Base-by-base conservation (phyloP, 2,329 filamentous ascomycete species). In the Hypoxylon sp. region DNA sequence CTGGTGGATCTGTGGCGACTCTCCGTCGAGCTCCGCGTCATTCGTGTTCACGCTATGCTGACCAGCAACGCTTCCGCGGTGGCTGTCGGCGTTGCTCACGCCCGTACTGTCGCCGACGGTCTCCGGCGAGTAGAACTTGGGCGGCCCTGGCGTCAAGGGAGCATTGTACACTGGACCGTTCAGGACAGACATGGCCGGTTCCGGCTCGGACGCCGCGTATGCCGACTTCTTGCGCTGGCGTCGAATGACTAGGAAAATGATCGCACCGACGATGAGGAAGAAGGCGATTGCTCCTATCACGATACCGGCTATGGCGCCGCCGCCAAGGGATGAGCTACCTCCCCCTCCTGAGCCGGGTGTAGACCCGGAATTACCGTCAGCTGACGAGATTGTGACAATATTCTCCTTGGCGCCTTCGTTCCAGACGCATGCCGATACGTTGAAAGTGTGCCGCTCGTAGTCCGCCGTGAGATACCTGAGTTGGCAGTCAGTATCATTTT, bases 391-490 rank as follows among this genome's bases (percentile, higher is more conserved):
- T 4, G 74, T 70, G 20, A 78, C 67, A 37, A 78, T 71, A 24
- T 71, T 74, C 49, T 75, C 68, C 24, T 71, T 50, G 6, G 76
- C 72, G n/a, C 75, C 74, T 52, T 76, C 71, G 34, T 69, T 67
- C 75, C 75, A 79, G 6, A 66, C 60, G 62, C 76, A 79, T 6
- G 75, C 72, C 1, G 76, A 78, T 1, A 81, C 73, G 43, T 79
- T 80, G 56, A 81, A 81, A 2, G 70, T 68, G 0, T 69, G 71
- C 19, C 77, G 77, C 64, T 80, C 78, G 56, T 80, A 80, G 66
- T 81, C 77, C 34, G 74, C 77, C 1, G 78, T 72, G 41, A 75
- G 72, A 59, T 77, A 77, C 15, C 74, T 76, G 56, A 41, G n/a
- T 22, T 11, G 11, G 11, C 41, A 6, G 56, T 70, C 47, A 66